Evolutionary conservation across 1,284 basidiomycete genomes (phyloP), one percentile per base, ranked within the genome.

Genomic region (Boletus holoroseus): DNA sequence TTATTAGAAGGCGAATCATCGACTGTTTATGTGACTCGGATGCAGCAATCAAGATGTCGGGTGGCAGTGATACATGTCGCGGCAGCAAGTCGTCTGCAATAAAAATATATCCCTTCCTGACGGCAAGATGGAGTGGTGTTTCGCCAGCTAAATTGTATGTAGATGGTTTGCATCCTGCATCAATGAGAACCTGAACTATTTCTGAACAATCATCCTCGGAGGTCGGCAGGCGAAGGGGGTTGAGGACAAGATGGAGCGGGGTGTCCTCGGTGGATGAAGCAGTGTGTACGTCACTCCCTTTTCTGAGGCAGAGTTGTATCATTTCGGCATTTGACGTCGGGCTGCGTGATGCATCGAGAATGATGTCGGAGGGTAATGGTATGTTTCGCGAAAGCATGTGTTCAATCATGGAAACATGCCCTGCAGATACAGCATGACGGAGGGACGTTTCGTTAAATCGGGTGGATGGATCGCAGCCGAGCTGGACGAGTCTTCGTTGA

Each of bases 81-180:
- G 55, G 58, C 15, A 55, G 38, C 3, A 55, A 3, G 18, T 58
- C 44, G 0, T 31, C 1, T 26, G 55, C 31, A 15, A 55, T 22
- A 0, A 44, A 34, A 5, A 35, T 22, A 12, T 8, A 1, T 38
- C 52, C 51, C 15, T 6, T 2, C 8, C 9, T 1, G 13, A 9
- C 35, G 6, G 49, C 47, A 16, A 43, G n/a, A 6, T 27, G 27
- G 15, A 49, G 12, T 8, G 26, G 35, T 5, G 35, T 53, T 3
- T 30, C 2, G 5, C 49, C 49, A 7, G 1, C 12, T 12, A 26
- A 2, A 43, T 49, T 31, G 5, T 2, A 5, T 3, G 4, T 5
- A 1, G 20, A 49, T 5, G 48, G 28, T 12, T 52, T n/a, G 22
- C 50, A 46, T 20, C 48, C 48, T 4, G 48, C 37, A 22, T 45